Percentiles rank a stretch among this genome's conserved stretches.
Evolutionary conservation across 2,329 filamentous ascomycete species (phyloP).

Genomic region (Xylariaceae sp.): DNA sequence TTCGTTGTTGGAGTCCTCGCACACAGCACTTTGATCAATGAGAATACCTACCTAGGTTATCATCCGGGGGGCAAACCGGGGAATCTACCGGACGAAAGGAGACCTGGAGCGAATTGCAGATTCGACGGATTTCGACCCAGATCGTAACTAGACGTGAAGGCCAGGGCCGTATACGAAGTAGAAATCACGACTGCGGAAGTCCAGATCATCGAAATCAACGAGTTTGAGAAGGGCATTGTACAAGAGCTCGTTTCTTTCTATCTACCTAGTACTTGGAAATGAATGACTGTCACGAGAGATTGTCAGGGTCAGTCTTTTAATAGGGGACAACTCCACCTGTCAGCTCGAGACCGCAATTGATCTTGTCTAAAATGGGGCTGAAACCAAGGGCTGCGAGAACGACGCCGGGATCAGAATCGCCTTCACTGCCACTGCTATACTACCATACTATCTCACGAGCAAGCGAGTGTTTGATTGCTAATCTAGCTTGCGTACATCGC

Average conservation of each 20-base stretch:
- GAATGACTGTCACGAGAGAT: background rate
- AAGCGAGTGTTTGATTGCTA: background rate
- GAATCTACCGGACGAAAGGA: background rate
- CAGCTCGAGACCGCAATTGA: background rate
- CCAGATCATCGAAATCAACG: too few species aligned
- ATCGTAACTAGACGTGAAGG: background rate
- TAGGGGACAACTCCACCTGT: background rate
- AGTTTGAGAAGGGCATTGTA: too few species aligned
- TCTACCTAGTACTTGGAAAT: background rate
- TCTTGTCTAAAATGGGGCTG: background rate
- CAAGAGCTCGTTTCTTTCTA: background rate
- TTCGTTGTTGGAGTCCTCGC: background rate
- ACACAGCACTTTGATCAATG: background rate
- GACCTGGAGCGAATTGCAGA: background rate
- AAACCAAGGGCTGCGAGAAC: background rate
- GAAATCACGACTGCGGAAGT: too few species aligned
- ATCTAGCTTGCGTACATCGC: background rate
- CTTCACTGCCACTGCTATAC: too few species aligned
- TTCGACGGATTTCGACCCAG: background rate
- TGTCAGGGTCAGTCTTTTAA: background rate
- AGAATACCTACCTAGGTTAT: background rate
- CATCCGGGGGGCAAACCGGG: background rate
- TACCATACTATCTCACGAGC: too few species aligned
- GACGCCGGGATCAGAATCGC: too few species aligned
- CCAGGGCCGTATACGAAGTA: background rate